Conservation (phyloP, 768 basidiomycete species). For the Hygrocybe coccinea region DNA sequence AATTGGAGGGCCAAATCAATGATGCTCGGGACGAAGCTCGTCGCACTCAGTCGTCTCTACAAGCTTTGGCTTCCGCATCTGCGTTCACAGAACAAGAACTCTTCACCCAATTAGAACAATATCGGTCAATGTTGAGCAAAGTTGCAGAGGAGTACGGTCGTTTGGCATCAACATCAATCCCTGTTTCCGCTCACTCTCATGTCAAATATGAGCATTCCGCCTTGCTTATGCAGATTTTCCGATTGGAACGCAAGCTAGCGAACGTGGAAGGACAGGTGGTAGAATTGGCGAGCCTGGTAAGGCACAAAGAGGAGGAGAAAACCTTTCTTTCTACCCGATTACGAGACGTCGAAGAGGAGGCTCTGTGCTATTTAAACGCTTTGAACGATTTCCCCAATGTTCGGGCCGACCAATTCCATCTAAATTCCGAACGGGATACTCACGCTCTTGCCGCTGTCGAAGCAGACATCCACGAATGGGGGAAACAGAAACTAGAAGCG, state of each 20-base stretch:
- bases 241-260: conserved; percentile 63
- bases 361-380: conserved; percentile 18
- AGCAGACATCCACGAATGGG: not conserved
- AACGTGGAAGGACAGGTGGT: conserved; percentile 63
- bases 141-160: conserved; percentile 52
- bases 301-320: conserved; percentile 53
- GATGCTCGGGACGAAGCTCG: conserved; percentile 34
- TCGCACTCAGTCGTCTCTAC: conserved; percentile 30
- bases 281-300: conserved; percentile 60
- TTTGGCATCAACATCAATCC: conserved; percentile 44
- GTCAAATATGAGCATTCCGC: conserved; percentile 39
- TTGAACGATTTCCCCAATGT: not conserved
- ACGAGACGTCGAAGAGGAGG: conserved; percentile 32
- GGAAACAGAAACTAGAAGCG: conserved; percentile 8
- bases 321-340: conserved; percentile 36
- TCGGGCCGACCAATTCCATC: not conserved
- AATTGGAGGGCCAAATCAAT: conserved; percentile 36
- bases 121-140: conserved; percentile 40
- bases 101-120: conserved; percentile 47
- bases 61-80: conserved; percentile 27
- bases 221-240: conserved; percentile 40
- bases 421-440: not conserved
- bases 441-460: conserved; percentile 1
- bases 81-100: conserved; percentile 42
- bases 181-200: conserved; percentile 29